These are phyloP conservation scores for Quercus lobata DNA, from an alignment of 331 rosid species.

Conservation along the genomic window DNA sequence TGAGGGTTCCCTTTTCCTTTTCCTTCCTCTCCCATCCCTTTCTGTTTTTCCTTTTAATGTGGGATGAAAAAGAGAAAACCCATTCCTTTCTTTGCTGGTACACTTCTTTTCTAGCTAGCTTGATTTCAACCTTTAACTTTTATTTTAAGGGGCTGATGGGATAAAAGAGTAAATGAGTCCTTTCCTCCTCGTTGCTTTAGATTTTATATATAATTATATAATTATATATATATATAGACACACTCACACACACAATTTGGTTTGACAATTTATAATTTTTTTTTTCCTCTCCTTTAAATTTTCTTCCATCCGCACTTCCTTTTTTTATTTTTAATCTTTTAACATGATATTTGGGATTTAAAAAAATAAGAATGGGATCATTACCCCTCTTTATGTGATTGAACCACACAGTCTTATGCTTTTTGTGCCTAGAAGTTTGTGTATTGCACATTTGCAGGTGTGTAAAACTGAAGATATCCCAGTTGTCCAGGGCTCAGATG, in stretches of 20 bases:
- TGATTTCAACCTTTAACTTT: conserved; percentile 40
- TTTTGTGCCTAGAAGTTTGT: conserved; percentile 30
- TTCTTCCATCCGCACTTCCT: not conserved
- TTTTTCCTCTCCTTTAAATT: conserved; percentile 9
- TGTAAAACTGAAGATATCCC: conserved; percentile 15
- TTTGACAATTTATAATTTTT: not conserved
- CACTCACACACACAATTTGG: not conserved
- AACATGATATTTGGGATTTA: conserved; percentile 26
- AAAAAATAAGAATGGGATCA: conserved; percentile 23
- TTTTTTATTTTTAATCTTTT: conserved; percentile 1
- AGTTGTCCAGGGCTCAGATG: conserved; percentile 29
- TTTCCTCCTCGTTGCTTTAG: not conserved
- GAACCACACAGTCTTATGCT: conserved; percentile 23
- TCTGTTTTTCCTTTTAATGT: conserved; percentile 37
- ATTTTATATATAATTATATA: conserved; percentile 7
- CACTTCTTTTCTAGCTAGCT: conserved; percentile 21
- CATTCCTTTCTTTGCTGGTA: conserved; percentile 19
- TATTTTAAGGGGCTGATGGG: conserved; percentile 12
- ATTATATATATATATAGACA: too few relatives aligned
- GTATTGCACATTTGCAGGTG: conserved; percentile 4
- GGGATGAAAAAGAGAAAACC: conserved; percentile 32
- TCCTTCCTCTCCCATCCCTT: conserved; percentile 9
- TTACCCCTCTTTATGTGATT: conserved; percentile 25
- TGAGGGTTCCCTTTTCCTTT: conserved; percentile 14
- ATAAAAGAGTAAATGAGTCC: conserved; percentile 18